Conservation (phyloP, 176 grass and related monocot genomes). For the Miscanthus lutarioriparius region DNA sequence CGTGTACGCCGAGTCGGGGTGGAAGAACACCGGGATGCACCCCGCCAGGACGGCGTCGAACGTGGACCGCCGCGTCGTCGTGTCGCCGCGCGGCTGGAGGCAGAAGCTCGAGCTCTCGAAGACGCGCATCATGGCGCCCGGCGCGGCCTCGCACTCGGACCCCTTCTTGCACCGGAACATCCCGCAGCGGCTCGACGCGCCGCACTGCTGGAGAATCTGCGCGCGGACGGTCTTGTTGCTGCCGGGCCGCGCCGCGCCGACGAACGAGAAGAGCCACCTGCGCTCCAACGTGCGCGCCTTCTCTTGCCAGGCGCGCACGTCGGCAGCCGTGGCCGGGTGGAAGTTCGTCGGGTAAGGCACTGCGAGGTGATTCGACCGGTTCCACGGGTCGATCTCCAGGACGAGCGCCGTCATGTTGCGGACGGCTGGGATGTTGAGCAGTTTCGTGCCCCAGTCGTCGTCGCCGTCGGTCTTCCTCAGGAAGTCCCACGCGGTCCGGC, state of each 20-base stretch:
- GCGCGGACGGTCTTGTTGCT: conserved; percentile 42
- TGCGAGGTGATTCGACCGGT: conserved; percentile 35
- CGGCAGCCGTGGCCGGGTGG: conserved; percentile 55
- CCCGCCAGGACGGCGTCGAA: conserved; percentile 71
- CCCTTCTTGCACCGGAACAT: conserved; percentile 43
- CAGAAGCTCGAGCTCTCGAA: conserved; percentile 58
- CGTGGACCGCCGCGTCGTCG: conserved; percentile 53
- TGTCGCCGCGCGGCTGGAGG: conserved; percentile 66
- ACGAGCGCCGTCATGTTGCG: conserved; percentile 60
- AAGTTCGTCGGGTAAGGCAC: conserved; percentile 70
- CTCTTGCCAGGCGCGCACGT: conserved; percentile 48
- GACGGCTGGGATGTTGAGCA: conserved; percentile 53
- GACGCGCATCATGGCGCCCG: conserved; percentile 44
- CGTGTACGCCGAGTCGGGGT: conserved; percentile 51
- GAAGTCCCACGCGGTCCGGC: conserved; percentile 67
- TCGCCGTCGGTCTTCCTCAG: conserved; percentile 26
- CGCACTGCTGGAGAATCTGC: conserved; percentile 60
- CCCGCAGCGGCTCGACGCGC: conserved; percentile 40
- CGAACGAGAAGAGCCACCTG: conserved; percentile 64
- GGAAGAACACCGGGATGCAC: conserved; percentile 72
- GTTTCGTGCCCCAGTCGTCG: conserved; percentile 46
- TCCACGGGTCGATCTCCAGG: conserved; percentile 51
- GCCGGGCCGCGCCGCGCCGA: conserved; percentile 48
- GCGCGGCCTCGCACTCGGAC: conserved; percentile 33
- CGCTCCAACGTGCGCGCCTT: conserved; percentile 31